phyloP scores from a whole-genome alignment of 2,329 filamentous ascomycete species.

The Fusarium xyrophilum region DNA sequence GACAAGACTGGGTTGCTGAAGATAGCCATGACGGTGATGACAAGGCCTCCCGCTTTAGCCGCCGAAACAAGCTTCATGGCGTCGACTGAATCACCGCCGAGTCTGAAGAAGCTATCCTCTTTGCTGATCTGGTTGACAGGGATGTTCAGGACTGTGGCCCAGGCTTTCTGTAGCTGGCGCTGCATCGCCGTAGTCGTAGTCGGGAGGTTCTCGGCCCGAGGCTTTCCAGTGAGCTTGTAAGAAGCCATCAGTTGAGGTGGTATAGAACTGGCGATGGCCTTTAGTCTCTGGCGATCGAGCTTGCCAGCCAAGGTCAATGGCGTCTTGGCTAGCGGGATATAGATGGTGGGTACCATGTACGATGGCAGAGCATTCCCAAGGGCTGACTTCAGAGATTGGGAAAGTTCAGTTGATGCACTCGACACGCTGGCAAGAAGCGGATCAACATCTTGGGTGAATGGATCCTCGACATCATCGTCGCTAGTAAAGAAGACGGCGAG shows the following conservation, averaged over 20 bases:
- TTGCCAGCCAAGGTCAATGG: conserved; percentile 53
- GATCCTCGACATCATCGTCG: neutral
- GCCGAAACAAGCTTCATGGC: conserved; percentile 39
- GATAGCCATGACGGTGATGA: conserved; percentile 19
- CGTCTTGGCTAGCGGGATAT: conserved; percentile 50
- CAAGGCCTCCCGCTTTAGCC: conserved; percentile 22
- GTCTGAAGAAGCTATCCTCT: conserved; percentile 52
- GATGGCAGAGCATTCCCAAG: conserved; percentile 11
- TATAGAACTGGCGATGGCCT: conserved; percentile 13
- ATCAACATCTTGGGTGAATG: neutral
- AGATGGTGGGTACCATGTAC: conserved; percentile 54
- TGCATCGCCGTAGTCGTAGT: too few species aligned
- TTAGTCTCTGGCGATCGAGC: conserved; percentile 52
- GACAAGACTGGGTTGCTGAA: conserved; percentile 21
- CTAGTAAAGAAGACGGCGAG: conserved; percentile 32
- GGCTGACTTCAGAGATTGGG: conserved; percentile 20
- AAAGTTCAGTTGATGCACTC: neutral
- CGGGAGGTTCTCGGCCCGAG: too few species aligned
- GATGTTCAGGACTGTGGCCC: conserved; percentile 4
- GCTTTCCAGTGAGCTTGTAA: too few species aligned
- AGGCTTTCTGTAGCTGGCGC: conserved; percentile 42
- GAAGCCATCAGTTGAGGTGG: neutral
- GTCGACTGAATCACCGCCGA: conserved; percentile 49
- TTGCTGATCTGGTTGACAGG: neutral
- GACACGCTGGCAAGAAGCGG: conserved; percentile 18